Base-by-base conservation (phyloP, 306 rosid genomes). In the Inga leiocalycina region DNA sequence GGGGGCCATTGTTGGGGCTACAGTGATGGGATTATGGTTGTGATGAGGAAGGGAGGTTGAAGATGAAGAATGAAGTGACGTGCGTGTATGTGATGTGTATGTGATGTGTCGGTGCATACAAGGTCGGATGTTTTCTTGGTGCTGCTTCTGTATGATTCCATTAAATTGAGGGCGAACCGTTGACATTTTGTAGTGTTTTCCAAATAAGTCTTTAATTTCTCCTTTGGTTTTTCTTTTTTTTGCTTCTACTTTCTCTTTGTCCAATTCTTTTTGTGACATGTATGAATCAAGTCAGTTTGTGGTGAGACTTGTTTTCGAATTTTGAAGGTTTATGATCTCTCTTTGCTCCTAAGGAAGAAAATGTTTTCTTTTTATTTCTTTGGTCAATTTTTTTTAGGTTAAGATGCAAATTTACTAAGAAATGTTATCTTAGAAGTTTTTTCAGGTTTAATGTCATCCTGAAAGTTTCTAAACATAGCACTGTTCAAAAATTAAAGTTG, bases 121-220 rank as follows among this genome's bases (percentile, higher is more conserved):
- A 46, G 74, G 52, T 71, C 59, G 8, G 32, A 73, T 48, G 61
- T 51, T 32, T 59, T 20, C 4, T 19, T 30, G 14, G 16, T 49
- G 39, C 13, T 49, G 77, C 24, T 51, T 59, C 41, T 24, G 62
- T 32, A 74, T 46, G 70, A 48, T 30, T 52, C 43, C 11, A 65
- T 65, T 65, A 20, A 65, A 32, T 6, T 30, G 43, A 65, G 17
- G 43, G 20, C 19, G 43, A 34, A 14, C 8, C 43, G 43, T 14
- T 35, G 27, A 73, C 78, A 79, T 71, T 85, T 82, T 87, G 86
- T 39, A 77, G 71, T 83, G 74, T 46, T 71, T 57, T 70, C 5
- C 37, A 76, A 81, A 83, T 71, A 83, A 77, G 65, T 71, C 45
- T 66, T 10, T 39, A 39, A 39, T 39, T 39, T 41, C 48, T 32